Evolutionary conservation across 306 rosid genomes (phyloP), one percentile per base, ranked within the genome.

Genomic region (Sicyos edulis): DNA sequence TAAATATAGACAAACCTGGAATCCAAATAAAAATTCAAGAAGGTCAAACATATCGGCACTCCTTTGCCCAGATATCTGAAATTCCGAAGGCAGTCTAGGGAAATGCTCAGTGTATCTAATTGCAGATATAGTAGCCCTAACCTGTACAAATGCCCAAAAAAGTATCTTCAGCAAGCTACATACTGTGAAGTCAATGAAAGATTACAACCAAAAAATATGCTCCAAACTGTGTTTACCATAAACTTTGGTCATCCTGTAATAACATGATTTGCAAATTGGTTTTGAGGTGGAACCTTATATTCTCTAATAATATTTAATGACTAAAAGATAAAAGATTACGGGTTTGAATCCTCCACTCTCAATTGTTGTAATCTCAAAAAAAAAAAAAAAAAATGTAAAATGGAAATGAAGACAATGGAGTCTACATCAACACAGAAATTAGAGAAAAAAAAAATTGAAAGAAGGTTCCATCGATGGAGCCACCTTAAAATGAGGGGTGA

Each of bases 41-140:
- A 90, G 96, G 78, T 93, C 97, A 73, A 93, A 93, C 92, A 90
- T 84, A 82, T 93, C 98, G 21, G 88, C 86, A 82, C 81, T 91
- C 78, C 97, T 84, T 53, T 78, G 85, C 80, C 95, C 90, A 73
- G 86, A 83, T 67, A 87, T 82, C 74, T 81, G 82, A 80, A 80
- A 88, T 66, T 83, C 88, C 80, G 85, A 54, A 76, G 98, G 96
- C 81, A 90, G 89, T 83, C 86, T 83, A 21, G 96, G 98, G 67
- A 86, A 88, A 75, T 87, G 93, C 73, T 88, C 96, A 8, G 84
- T 74, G 78, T 82, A 93, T 83, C 88, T 83, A 73, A 93, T 83
- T 65, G 98, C 88, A 70, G 89, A 87, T 78, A 83, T 78, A 51
- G 96, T 92, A 73, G 89, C 98, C 82, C 80, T 90, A 67, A 90